These are phyloP conservation scores for Musa troglodytarum DNA, from an alignment of 176 grass and related monocot species.

Conservation along the genomic window DNA sequence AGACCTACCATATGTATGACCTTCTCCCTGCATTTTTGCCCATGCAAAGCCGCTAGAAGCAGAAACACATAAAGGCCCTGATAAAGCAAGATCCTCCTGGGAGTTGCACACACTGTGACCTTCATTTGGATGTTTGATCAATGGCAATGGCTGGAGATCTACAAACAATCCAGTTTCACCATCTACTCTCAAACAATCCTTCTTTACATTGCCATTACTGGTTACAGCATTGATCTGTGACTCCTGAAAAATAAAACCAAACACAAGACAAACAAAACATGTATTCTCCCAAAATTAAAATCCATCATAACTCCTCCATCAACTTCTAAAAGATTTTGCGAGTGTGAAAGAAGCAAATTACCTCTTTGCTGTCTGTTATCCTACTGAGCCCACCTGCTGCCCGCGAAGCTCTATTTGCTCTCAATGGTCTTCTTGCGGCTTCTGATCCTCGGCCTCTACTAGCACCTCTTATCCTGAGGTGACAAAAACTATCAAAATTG, in stretches of 20 bases:
- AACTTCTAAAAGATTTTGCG: neutral
- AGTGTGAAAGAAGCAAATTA: conserved; percentile 10
- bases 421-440: conserved; percentile 53
- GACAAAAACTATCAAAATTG: neutral
- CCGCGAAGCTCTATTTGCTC: conserved; percentile 42
- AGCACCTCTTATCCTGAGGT: conserved; percentile 45
- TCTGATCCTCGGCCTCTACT: conserved; percentile 46
- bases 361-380: conserved; percentile 25
- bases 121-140: conserved; percentile 31
- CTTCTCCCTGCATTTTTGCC: conserved; percentile 62
- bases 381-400: conserved; percentile 29
- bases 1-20: conserved; percentile 32
- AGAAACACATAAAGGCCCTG: conserved; percentile 64
- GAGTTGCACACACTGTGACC: conserved; percentile 32
- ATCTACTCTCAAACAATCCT: conserved; percentile 37
- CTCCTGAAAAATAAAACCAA: conserved; percentile 38
- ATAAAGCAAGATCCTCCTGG: conserved; percentile 48
- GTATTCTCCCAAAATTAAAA: neutral
- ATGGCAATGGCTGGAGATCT: conserved; percentile 41
- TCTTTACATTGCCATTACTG: conserved; percentile 21
- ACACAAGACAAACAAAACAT: conserved; percentile 9
- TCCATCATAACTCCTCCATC: neutral
- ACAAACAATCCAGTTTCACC: conserved; percentile 40
- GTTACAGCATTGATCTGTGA: conserved; percentile 31
- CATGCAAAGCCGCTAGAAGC: conserved; percentile 70